Base-by-base conservation (phyloP, 192 early-diverging fungal genomes). In the Backusella macrospora region DNA sequence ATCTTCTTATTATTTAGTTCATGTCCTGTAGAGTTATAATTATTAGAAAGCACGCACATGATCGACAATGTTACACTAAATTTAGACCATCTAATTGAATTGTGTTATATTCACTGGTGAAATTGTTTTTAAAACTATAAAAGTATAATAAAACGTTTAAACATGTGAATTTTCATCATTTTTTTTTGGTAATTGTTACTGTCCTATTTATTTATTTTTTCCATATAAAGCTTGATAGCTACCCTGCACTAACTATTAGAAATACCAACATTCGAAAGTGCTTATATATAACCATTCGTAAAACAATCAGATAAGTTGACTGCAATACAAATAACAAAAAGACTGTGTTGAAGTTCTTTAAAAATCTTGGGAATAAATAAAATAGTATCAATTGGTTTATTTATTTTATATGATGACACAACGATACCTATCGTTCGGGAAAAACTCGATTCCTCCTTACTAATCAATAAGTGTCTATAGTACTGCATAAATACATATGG, bases 1-100 rank as follows among this genome's bases (percentile, higher is more conserved):
- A 82, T 88, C 86, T 47, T 90, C 92, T 42, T 92, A 95, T 65
- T 82, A 81, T 39, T 76, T 97, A 42, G 72, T 95, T 1, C 76
- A 68, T 70, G 66, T 78, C 66, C 15, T 49, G 49, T 78, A 70
- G 23, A 76, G 42, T 34, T 34, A 2, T 34, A 34, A 2, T 34
- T 34, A 34, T 34, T 34, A 34, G 0, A 34, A 34, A 34, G 29
- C 29, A 34, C 29, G 29, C 29, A 34, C 29, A 34, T 34, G 29
- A 34, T 34, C 29, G 29, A 34, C 29, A 34, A 34, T 34, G 52
- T 59, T 26, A 26, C 52, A 59, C 52, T 13, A 59, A 34, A 59
- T 59, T 59, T 59, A 13, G 9, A 59, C 3, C 3, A 3, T 59
- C 10, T 59, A 59, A 59, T 26, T 59, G 21, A 59, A 59, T 23